Evolutionary conservation across 192 early-diverging fungal genomes (phyloP).

Genomic region (Piromyces finnis): DNA sequence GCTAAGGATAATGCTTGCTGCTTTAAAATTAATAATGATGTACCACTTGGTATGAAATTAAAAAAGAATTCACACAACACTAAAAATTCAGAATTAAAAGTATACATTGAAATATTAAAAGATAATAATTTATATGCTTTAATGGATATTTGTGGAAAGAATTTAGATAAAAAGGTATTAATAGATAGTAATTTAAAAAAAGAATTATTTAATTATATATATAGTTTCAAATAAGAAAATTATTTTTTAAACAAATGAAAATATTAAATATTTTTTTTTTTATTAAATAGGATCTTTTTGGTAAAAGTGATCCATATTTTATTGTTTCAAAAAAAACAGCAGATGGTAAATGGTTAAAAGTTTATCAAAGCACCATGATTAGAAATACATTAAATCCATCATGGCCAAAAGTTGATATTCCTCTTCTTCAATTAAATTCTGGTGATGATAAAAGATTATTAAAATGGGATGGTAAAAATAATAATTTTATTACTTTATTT

Average conservation of each 20-base stretch:
- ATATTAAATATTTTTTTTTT: too few species aligned
- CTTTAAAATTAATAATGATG: neutral
- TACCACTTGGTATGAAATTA: neutral
- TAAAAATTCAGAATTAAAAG: neutral
- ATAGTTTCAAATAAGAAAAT: too few species aligned
- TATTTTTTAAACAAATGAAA: too few species aligned
- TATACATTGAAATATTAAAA: neutral
- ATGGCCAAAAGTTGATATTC: neutral
- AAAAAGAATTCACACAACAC: neutral
- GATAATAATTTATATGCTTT: neutral
- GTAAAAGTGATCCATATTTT: neutral
- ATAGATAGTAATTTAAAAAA: too few species aligned
- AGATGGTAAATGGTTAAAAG: neutral
- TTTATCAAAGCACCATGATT: neutral
- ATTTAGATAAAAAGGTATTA: neutral
- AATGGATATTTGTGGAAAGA: neutral
- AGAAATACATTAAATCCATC: neutral
- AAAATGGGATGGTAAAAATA: neutral
- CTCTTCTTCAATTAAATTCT: neutral
- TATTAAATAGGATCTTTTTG: neutral
- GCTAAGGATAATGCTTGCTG: neutral
- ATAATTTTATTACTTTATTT: too few species aligned
- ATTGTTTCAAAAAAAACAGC: neutral
- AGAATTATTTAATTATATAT: too few species aligned
- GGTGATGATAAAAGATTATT: neutral